Base-by-base conservation (phyloP, 306 rosid genomes). In the Carpinus fangiana region DNA sequence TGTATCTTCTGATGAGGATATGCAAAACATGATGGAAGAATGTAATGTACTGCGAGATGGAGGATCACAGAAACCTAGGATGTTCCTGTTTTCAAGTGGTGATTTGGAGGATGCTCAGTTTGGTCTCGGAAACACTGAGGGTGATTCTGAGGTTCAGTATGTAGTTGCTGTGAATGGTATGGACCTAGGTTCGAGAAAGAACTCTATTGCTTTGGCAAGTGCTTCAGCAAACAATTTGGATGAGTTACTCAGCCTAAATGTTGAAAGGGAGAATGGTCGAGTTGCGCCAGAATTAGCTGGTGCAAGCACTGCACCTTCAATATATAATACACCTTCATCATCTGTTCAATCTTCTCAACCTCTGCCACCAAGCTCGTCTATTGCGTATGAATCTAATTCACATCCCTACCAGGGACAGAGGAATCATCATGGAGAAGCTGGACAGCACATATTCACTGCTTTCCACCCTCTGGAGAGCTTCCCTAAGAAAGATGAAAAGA, bases 11-110 rank as follows among this genome's bases (percentile, higher is more conserved):
- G 98, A 93, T 69, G 98, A 93, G 85, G 98, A 93, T 83, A 81
- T 93, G 68, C 88, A 87, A 80, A 93, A 93, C 78, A 93, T 93
- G 98, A 88, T 93, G 92, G 98, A 93, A 73, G 98, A 93, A 83
- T 93, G 90, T 70, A 85, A 50, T 78, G 86, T 84, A 50, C 75
- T 82, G 73, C 87, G 79, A 80, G 81, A 86, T 12, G 82, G 95
- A 59, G 93, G 90, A 57, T 81, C 89, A 55, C 81, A 76, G 72
- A 93, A 88, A 79, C 95, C 89, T 61, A 83, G 98, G 84, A 83
- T 91, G 86, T 93, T 93, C 76, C 81, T 93, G 62, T 91, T 87
- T 82, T 91, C 97, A 62, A 60, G 51, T 75, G 72, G 70, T 83
- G 98, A 93, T 80, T 82, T 91, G 82, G 93, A 93, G 75, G 98